These are phyloP conservation scores for Firmiana major DNA, from an alignment of 345 rosid species.

Conservation along the genomic window DNA sequence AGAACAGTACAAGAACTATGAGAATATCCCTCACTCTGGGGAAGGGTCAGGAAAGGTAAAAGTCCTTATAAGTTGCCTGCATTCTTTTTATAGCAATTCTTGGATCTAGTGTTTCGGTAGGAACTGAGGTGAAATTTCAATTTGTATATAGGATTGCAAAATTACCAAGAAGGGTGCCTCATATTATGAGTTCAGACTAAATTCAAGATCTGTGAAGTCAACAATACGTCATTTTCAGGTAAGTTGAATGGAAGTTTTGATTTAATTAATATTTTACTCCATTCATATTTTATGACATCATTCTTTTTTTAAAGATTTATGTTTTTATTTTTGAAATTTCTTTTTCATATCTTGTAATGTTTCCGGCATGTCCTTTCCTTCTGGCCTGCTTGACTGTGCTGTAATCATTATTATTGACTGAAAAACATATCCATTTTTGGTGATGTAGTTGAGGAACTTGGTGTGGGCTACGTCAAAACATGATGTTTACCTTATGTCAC, in stretches of 20 bases:
- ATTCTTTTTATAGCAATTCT: not conserved
- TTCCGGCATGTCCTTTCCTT: not conserved
- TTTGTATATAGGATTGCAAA: conserved; percentile 42
- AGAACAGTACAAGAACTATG: conserved; percentile 95
- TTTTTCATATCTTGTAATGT: not conserved
- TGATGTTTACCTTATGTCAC: conserved; percentile 66
- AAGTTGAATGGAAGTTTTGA: not conserved
- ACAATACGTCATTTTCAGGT: conserved; percentile 80
- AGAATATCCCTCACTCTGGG: conserved; percentile 69
- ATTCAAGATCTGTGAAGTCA: conserved; percentile 69
- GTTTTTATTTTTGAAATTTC: not conserved
- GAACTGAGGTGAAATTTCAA: not conserved
- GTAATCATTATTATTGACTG: conserved; percentile 8
- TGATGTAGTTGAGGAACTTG: conserved; percentile 71
- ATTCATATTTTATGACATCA: not conserved
- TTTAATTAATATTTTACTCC: not conserved
- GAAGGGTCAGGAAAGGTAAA: conserved; percentile 60
- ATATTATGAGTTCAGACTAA: conserved; percentile 55
- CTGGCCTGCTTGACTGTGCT: not conserved
- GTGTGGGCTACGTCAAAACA: conserved; percentile 82
- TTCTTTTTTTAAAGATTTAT: not conserved
- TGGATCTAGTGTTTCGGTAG: not conserved
- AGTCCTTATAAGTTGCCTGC: not conserved
- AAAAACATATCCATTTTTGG: conserved; percentile 7
- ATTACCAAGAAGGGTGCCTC: conserved; percentile 42